These are phyloP conservation scores for Colletotrichum caudatum DNA, from an alignment of 2,329 filamentous ascomycete species.

Conservation along the genomic window DNA sequence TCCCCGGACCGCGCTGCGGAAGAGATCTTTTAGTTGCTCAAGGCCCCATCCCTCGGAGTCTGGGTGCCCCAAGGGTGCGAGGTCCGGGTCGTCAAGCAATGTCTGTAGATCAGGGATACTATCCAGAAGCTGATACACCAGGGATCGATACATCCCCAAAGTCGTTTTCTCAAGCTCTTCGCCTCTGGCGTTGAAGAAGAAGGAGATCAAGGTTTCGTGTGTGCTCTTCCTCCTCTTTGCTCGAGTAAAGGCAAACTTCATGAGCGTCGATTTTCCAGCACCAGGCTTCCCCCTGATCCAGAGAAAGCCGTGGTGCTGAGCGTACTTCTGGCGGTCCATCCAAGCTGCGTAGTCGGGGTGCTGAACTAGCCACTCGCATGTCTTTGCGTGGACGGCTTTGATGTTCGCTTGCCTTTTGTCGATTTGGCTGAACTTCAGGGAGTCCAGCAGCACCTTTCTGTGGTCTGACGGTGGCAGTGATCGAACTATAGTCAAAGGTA, in stretches of 20 bases:
- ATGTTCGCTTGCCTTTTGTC: not conserved
- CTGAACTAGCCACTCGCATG: not conserved
- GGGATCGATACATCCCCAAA: constrained; percentile 35
- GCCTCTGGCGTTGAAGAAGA: constrained; percentile 41
- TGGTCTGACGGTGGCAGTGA: not conserved
- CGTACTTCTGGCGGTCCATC: not conserved
- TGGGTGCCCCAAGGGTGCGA: not conserved
- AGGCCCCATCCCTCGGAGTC: not conserved
- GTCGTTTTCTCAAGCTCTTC: constrained; percentile 28
- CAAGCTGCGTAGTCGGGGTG: not conserved
- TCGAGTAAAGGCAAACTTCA: not conserved
- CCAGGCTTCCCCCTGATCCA: constrained; percentile 23
- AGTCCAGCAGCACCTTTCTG: not conserved
- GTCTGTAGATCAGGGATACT: not conserved
- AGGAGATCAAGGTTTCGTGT: not conserved
- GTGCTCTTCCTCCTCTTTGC: not conserved
- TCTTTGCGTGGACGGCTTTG: not conserved
- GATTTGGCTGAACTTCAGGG: not conserved
- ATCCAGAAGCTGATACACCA: constrained; percentile 18
- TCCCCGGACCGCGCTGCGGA: not conserved
- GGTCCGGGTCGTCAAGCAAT: constrained; percentile 18
- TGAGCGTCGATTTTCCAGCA: constrained; percentile 19
- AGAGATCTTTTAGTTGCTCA: not conserved
- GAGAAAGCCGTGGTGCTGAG: constrained; percentile 16
- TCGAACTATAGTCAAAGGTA: not conserved